Evolutionary conservation across 208 protist genomes (phyloP), one percentile per base, ranked within the genome.

Genomic region (Leishmania gerbilli): DNA sequence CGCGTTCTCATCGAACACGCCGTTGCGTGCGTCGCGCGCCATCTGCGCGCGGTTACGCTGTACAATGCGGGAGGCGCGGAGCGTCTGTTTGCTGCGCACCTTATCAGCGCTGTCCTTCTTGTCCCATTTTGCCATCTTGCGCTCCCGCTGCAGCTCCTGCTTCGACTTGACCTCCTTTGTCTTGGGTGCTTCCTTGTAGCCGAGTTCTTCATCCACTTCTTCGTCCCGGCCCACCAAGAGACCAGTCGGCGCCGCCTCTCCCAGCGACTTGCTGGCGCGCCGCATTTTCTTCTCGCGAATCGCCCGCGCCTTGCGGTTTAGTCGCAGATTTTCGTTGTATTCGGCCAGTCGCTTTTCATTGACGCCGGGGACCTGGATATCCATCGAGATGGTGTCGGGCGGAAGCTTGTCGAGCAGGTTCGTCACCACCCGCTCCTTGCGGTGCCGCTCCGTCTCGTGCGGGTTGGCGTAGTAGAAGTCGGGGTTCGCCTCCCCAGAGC

Each of bases 381-480:
- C 95, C 87, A 97, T 92, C 11, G 95, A 97, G 71, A 98, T 97
- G 37, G 92, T 97, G 79, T 98, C 96, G 21, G 96, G 94, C 15
- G 93, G 93, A n/a, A 99, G 88, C 89, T 99, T 99, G 82, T 99
- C 97, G 11, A 99, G 83, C 84, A 98, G 85, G 45, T 88, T 91
- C 15, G 85, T 77, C 31, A 99, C 94, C 3, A 97, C 93, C 24
- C 95, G 89, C 75, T 98, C 94, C 88, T 95, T 97, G 51, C 93
- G 84, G 79, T 98, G 95, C 19, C 92, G 89, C 87, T 96, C 92
- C 76, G 97, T 98, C 76, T 99, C 97, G 86, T 97, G 95, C 64
- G 97, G 97, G 87, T 99, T 98, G n/a, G 95, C 95, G 67, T 92
- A 93, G 89, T 95, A 98, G 79, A 96, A 97, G 90, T 99, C 97